Percentiles rank a stretch among this genome's conserved stretches.
Conservation (phyloP, 805 yeast species). For the Dipodascus albidus region DNA sequence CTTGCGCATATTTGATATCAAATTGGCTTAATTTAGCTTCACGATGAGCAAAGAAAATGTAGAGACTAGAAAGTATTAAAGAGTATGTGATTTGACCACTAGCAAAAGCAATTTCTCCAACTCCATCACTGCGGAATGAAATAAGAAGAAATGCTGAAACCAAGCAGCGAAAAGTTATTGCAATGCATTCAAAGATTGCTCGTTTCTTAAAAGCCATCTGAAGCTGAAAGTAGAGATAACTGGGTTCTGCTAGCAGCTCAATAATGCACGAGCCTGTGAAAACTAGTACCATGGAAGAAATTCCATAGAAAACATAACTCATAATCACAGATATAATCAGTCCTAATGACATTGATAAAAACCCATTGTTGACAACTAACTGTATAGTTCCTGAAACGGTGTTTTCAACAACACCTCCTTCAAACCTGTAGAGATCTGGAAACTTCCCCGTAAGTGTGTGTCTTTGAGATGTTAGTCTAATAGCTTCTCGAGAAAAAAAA, state of each 20-base stretch:
- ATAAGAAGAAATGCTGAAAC: constrained; percentile 24
- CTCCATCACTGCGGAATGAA: constrained; percentile 5
- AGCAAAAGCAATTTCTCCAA: constrained; percentile 4
- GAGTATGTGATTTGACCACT: constrained; percentile 36
- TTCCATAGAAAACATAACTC: background rate
- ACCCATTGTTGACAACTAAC: constrained; percentile 59
- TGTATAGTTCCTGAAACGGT: constrained; percentile 36
- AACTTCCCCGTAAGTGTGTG: constrained; percentile 25
- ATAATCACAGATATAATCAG: background rate
- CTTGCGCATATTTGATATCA: constrained; percentile 6
- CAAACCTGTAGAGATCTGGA: constrained; percentile 29
- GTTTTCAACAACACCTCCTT: constrained; percentile 28
- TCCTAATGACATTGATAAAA: constrained; percentile 27
- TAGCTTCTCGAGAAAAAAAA: constrained; percentile 76
- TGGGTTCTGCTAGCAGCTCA: constrained; percentile 65
- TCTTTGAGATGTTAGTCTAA: constrained; percentile 61
- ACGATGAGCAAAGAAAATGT: constrained; percentile 8
- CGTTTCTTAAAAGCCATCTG: constrained; percentile 54
- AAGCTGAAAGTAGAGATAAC: constrained; percentile 63
- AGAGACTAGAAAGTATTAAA: constrained; percentile 23
- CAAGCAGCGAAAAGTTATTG: constrained; percentile 51
- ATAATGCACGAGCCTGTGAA: constrained; percentile 36
- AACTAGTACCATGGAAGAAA: constrained; percentile 14
- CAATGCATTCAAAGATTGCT: constrained; percentile 61
- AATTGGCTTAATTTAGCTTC: background rate